Conservation (phyloP, 306 rosid species). For the Amphicarpaea edgeworthii region DNA sequence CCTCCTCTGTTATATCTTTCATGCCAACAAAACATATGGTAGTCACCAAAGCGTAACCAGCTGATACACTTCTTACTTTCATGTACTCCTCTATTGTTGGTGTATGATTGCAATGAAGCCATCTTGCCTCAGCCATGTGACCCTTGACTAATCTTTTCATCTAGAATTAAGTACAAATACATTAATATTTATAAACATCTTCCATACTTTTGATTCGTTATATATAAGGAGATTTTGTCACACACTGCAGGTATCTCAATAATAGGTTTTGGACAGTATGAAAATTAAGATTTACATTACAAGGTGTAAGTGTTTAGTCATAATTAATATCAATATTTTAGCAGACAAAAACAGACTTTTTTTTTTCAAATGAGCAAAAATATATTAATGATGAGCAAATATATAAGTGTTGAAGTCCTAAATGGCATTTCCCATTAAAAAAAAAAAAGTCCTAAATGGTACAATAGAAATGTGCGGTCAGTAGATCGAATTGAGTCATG, state of each 20-base stretch:
- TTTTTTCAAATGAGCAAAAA: background rate
- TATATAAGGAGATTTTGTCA: background rate
- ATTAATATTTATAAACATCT: background rate
- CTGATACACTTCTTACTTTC: no score
- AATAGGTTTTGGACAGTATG: background rate
- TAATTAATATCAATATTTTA: background rate
- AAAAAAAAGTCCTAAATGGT: no score
- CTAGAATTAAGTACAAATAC: background rate
- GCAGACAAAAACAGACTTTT: background rate
- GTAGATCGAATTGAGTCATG: no score
- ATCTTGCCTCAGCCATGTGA: conserved; percentile 9
- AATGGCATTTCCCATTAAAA: no score
- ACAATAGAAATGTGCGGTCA: background rate
- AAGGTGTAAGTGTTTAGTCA: background rate
- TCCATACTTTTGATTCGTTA: background rate
- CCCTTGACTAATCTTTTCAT: background rate
- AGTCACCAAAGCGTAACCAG: no score
- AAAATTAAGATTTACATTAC: background rate
- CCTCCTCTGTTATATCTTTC: no score
- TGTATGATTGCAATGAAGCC: no score
- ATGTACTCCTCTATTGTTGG: no score
- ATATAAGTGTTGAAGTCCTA: no score
- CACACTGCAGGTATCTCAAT: background rate
- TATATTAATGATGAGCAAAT: background rate
- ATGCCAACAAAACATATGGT: no score